Percentiles rank a stretch among this genome's conserved stretches.
Evolutionary conservation across 768 basidiomycete genomes (phyloP).

Genomic region (Cystofilobasidium bisporidii): DNA sequence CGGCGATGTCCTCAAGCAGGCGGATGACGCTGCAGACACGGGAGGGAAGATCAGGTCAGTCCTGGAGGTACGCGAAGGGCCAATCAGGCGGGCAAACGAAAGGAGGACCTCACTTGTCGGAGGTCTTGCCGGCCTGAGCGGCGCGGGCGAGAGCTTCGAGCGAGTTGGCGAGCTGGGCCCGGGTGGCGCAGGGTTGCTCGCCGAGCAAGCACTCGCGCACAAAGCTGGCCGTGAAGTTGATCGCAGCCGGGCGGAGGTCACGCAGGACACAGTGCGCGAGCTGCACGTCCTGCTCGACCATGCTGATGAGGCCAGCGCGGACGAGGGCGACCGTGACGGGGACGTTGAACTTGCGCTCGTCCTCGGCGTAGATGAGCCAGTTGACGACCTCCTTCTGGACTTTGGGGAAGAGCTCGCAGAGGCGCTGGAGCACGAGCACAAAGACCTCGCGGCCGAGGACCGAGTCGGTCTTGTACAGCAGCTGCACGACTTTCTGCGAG

Average conservation of each 20-base stretch:
- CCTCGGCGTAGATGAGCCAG: constrained; percentile 93
- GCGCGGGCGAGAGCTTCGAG: constrained; percentile 73
- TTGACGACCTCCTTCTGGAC: constrained; percentile 93
- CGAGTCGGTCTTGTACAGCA: constrained; percentile 77
- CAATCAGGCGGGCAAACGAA: too few species aligned
- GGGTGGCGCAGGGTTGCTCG: constrained; percentile 66
- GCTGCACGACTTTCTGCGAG: constrained; percentile 93
- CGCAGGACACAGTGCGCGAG: constrained; percentile 73
- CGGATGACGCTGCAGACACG: constrained; percentile 5
- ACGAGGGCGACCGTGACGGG: constrained; percentile 83
- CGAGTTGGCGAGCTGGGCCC: constrained; percentile 65
- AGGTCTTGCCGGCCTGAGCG: constrained; percentile 62
- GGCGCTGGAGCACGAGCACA: constrained; percentile 73
- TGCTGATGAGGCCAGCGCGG: constrained; percentile 67
- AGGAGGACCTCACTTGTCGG: constrained; percentile 81
- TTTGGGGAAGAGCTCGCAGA: constrained; percentile 80
- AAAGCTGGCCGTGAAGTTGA: constrained; percentile 71
- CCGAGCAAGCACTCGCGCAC: constrained; percentile 76
- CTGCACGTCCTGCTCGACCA: constrained; percentile 73
- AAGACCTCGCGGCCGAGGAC: constrained; percentile 88
- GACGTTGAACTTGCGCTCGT: constrained; percentile 96
- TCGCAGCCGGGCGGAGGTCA: constrained; percentile 64
- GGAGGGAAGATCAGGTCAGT: neutral
- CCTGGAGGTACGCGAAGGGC: neutral
- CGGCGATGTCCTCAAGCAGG: constrained; percentile 24